Conservation (phyloP, 129 eudicot genomes). For the Flaveria ramosissima region DNA sequence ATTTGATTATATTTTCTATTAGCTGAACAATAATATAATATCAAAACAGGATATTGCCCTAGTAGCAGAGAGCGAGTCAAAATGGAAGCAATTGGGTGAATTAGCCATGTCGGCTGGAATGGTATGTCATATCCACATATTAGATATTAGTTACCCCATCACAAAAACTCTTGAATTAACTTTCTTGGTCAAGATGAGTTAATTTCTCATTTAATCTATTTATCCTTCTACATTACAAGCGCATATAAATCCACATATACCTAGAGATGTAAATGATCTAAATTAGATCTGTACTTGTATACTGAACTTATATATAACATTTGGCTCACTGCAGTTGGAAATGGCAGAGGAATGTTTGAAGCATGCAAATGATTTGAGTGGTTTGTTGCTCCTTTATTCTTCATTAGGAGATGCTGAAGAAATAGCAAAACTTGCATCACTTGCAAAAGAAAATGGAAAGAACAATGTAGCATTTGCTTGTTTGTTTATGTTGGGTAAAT, state of each 20-base stretch:
- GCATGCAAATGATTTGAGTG: constrained; percentile 94
- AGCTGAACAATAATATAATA: not conserved
- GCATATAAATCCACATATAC: not conserved
- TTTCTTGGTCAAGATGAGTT: not conserved
- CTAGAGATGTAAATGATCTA: not conserved
- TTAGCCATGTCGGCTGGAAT: constrained; percentile 93
- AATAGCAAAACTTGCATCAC: constrained; percentile 71
- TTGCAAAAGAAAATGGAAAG: constrained; percentile 88
- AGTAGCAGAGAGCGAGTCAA: constrained; percentile 87
- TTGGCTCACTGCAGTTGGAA: constrained; percentile 62
- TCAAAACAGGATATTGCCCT: constrained; percentile 73
- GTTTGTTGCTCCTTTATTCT: constrained; percentile 87
- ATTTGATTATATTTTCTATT: not conserved
- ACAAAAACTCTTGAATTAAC: not conserved
- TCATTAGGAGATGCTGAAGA: constrained; percentile 94
- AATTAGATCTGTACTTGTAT: not conserved
- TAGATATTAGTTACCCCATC: not conserved
- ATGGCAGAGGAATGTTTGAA: constrained; percentile 93
- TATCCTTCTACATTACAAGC: too few relatives aligned
- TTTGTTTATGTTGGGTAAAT: constrained; percentile 87
- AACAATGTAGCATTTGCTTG: constrained; percentile 98
- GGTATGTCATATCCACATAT: constrained; percentile 48
- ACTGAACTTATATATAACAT: not conserved
- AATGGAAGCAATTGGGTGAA: constrained; percentile 99
- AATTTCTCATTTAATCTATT: not conserved